Base-by-base conservation (phyloP, 352 stramenopile species). In the Plasmopara halstedii region DNA sequence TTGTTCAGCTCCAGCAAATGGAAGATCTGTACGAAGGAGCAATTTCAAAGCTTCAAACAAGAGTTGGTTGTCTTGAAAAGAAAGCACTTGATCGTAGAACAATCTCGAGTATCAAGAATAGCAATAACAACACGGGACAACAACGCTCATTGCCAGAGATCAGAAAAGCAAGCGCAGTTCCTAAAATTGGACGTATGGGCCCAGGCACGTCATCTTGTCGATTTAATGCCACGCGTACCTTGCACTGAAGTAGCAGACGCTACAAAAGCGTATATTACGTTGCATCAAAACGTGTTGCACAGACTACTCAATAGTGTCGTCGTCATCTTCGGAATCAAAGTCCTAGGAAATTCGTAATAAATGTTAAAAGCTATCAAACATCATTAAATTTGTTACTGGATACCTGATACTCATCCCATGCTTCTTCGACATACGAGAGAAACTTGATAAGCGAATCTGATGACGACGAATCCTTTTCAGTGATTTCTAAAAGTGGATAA, bases 401-500 rank as follows among this genome's bases (percentile, higher is more conserved):
- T 32, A 83, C 70, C 64, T 82, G 80, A 62, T 70, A 72, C 38
- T 85, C 76, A 21, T 73, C 64, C 76, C 75, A 85, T 17, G 63
- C 62, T 20, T 83, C 60, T 23, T 88, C 76, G 4, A 88, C 55
- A 49, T 83, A 84, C 6, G 59, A 59, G 2, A 85, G 40, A 25
- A 88, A 77, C 37, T 57, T 62, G 22, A 81, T 68, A 21, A 83
- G 61, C 38, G 70, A 72, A 42, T 84, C 70, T 4, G 61, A 73
- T 20, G 66, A 67, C 14, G 72, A 45, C 7, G 74, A 55, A 31
- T 83, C 64, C 7, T 66, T 53, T 27, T 79, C 68, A 1, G 67
- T 58, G 11, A 77, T 21, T 43, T 73, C 54, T 15, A 89, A 44
- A 9, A 89, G 47, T 23, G 67, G 51, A 22, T 71, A 45, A 46